Percentiles rank a stretch among this genome's conserved stretches.
These are phyloP conservation scores for Corrigiola litoralis DNA, from an alignment of 179 eudicot species.

Conservation along the genomic window DNA sequence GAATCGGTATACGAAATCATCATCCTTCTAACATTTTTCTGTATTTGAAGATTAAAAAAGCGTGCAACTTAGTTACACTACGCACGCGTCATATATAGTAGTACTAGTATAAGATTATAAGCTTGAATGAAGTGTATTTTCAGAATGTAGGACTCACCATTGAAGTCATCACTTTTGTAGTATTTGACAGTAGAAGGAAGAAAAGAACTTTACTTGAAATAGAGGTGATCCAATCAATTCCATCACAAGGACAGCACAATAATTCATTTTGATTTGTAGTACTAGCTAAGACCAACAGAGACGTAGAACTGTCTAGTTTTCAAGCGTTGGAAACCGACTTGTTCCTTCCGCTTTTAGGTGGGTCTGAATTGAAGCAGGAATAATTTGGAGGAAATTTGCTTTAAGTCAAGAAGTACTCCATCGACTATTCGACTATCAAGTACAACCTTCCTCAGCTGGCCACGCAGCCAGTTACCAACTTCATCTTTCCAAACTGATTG, in stretches of 20 bases:
- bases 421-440: background rate
- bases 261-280: background rate
- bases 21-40: too few species aligned
- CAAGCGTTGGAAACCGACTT: background rate
- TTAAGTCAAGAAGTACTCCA: background rate
- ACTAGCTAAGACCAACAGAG: background rate
- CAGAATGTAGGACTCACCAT: too few species aligned
- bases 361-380: background rate
- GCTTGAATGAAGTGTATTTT: background rate
- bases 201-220: background rate
- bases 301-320: background rate
- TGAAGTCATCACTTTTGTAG: background rate
- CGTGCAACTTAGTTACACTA: too few species aligned
- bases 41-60: too few species aligned
- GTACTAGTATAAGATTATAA: too few species aligned
- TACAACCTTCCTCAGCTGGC: background rate
- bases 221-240: background rate
- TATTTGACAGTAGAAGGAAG: background rate
- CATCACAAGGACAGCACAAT: background rate
- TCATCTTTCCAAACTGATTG: too few species aligned
- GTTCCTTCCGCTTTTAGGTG: background rate
- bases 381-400: background rate
- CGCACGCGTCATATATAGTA: too few species aligned
- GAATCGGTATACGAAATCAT: too few species aligned
- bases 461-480: background rate